Evolutionary conservation across 2,329 filamentous ascomycete genomes (phyloP).

Genomic region (Microcyclospora pomicola): DNA sequence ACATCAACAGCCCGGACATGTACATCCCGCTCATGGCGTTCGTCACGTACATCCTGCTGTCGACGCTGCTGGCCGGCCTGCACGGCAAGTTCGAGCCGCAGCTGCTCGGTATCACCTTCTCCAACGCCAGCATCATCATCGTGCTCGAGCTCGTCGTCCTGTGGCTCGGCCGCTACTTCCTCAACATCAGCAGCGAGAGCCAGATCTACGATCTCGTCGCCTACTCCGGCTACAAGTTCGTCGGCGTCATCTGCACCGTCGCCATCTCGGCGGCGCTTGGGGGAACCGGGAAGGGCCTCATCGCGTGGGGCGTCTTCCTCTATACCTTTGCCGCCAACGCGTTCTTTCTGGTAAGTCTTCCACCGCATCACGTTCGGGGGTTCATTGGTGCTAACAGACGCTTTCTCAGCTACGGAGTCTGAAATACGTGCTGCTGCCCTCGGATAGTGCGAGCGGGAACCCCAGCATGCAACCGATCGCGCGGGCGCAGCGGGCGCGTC

Average conservation of each 20-base stretch:
- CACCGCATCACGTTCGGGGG: too few species aligned
- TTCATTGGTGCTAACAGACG: too few species aligned
- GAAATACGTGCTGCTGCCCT: constrained; percentile 88
- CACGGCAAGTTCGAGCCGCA: constrained; percentile 89
- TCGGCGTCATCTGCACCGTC: constrained; percentile 85
- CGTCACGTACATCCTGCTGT: constrained; percentile 92
- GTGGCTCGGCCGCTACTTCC: constrained; percentile 82
- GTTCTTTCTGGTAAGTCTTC: constrained; percentile 65
- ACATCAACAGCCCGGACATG: constrained; percentile 97
- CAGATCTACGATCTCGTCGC: constrained; percentile 89
- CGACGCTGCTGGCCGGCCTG: constrained; percentile 77
- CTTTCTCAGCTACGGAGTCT: constrained; percentile 68
- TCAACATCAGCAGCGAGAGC: constrained; percentile 86
- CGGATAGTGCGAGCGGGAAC: constrained; percentile 51
- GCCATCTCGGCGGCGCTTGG: constrained; percentile 65
- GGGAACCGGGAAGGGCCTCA: constrained; percentile 65
- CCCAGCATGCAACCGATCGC: constrained; percentile 61
- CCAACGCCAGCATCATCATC: constrained; percentile 69
- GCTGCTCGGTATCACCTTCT: constrained; percentile 77
- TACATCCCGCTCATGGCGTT: constrained; percentile 98
- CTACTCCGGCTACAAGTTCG: constrained; percentile 97
- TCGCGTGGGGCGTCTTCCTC: constrained; percentile 75
- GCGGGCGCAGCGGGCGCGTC: constrained; percentile 69
- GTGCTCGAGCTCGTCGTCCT: constrained; percentile 78
- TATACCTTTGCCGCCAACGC: constrained; percentile 93